Evolutionary conservation across 108 stramenopile genomes (phyloP).

Genomic region (Nannochloropsis granulata): DNA sequence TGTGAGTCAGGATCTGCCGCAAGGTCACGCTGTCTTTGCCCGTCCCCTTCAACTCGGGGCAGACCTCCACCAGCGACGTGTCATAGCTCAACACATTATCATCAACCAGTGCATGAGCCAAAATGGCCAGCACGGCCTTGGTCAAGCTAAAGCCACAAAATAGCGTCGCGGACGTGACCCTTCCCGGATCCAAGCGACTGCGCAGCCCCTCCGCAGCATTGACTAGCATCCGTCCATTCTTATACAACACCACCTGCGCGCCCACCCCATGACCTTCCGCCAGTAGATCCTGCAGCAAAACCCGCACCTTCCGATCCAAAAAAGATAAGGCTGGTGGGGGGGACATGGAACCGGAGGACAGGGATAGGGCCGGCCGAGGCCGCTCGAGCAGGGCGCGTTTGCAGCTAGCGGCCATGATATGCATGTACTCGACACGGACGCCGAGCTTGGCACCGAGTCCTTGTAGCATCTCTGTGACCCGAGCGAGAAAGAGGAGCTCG

Average conservation of each 20-base stretch:
- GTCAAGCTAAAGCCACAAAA: conserved; percentile 20
- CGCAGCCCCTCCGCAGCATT: conserved; percentile 12
- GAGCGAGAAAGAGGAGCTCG: conserved; percentile 25
- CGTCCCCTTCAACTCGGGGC: conserved; percentile 13
- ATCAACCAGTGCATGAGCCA: conserved; percentile 16
- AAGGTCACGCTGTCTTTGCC: conserved; percentile 18
- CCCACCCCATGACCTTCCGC: conserved; percentile 12
- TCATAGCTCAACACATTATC: conserved; percentile 10
- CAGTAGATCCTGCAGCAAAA: not conserved
- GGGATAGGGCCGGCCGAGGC: not conserved
- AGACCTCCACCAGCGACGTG: conserved; percentile 13
- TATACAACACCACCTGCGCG: conserved; percentile 21
- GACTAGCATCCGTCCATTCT: conserved; percentile 11
- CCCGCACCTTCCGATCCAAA: conserved; percentile 17
- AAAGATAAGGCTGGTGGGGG: conserved; percentile 2
- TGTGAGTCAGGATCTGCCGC: conserved; percentile 27
- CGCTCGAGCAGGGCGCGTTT: not conserved
- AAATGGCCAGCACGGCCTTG: conserved; percentile 19
- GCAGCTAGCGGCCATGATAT: conserved; percentile 25
- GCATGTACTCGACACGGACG: conserved; percentile 23
- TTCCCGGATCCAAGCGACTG: conserved; percentile 17
- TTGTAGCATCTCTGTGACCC: conserved; percentile 18
- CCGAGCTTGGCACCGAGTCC: conserved; percentile 16
- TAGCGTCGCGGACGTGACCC: conserved; percentile 6
- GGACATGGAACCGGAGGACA: not conserved